Percentiles rank a stretch among this genome's conserved stretches.
phyloP scores from a whole-genome alignment of 2,329 filamentous ascomycete genomes.

The Beauveria varroae region DNA sequence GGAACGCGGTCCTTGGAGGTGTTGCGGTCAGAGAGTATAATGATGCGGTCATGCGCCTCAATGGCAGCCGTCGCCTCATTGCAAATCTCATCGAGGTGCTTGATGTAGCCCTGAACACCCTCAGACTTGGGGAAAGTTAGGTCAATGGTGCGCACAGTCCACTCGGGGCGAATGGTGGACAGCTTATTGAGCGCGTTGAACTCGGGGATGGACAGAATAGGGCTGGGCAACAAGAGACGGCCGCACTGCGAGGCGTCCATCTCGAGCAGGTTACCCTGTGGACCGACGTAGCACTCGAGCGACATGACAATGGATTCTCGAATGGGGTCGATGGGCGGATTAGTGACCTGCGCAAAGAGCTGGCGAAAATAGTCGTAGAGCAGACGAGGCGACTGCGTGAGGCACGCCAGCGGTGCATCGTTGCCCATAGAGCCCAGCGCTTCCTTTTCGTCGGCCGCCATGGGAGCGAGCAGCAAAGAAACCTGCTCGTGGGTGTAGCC shows the following conservation, averaged over 20 bases:
- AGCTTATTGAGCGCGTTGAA: conserved; percentile 84
- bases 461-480: conserved; percentile 81
- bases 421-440: conserved; percentile 97
- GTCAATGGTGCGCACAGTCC: conserved; percentile 86
- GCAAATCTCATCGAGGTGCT: conserved; percentile 83
- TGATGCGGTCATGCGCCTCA: conserved; percentile 72
- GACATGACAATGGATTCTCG: conserved; percentile 98
- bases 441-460: conserved; percentile 97
- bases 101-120: conserved; percentile 76
- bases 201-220: conserved; percentile 80
- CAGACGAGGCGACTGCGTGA: conserved; percentile 81
- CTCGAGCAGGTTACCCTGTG: conserved; percentile 89
- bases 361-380: conserved; percentile 97
- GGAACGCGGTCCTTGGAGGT: conserved; percentile 75
- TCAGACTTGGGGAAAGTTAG: conserved; percentile 86
- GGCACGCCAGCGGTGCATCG: conserved; percentile 83
- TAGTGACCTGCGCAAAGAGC: conserved; percentile 95
- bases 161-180: conserved; percentile 61
- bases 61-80: conserved; percentile 77
- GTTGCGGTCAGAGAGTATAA: conserved; percentile 83
- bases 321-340: conserved; percentile 95
- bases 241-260: conserved; percentile 89
- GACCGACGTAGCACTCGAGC: conserved; percentile 89
- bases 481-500: conserved; percentile 96
- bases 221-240: conserved; percentile 77